A percentile compares a stretch with the other conserved stretches of the same genome.
phyloP scores from a whole-genome alignment of 306 rosid genomes.

The Citrullus mucosospermus region DNA sequence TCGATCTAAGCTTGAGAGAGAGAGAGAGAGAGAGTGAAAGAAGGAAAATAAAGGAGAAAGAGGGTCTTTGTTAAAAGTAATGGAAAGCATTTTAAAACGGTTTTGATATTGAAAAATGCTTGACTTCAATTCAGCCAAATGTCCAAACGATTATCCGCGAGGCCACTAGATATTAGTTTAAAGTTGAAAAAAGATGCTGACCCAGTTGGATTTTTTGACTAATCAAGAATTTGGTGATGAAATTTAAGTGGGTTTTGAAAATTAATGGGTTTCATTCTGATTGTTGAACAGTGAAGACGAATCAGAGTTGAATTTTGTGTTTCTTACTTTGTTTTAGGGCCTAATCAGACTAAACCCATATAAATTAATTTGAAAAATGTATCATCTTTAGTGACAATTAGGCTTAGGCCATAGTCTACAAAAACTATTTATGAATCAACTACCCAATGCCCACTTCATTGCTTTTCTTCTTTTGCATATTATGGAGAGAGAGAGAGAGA shows the following conservation, averaged over 20 bases:
- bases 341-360: neutral
- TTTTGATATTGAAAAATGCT: conserved; percentile 17
- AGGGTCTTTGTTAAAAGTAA: conserved; percentile 11
- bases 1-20: conserved; percentile 14
- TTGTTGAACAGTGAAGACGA: neutral
- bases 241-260: neutral
- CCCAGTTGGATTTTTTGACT: neutral
- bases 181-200: neutral
- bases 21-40: neutral
- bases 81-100: neutral
- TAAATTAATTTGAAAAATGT: neutral
- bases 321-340: neutral
- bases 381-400: neutral
- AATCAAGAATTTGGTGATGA: conserved; percentile 6
- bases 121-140: conserved; percentile 19
- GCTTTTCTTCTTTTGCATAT: neutral
- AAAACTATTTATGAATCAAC: neutral
- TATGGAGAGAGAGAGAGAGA: neutral
- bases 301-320: neutral
- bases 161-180: neutral
- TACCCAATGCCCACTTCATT: neutral
- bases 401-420: neutral
- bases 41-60: neutral
- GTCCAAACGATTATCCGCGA: neutral
- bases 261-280: neutral